Percentiles rank a stretch among this genome's conserved stretches.
These are phyloP conservation scores for Myochromella boudieri DNA, from an alignment of 768 basidiomycete species.

Conservation along the genomic window DNA sequence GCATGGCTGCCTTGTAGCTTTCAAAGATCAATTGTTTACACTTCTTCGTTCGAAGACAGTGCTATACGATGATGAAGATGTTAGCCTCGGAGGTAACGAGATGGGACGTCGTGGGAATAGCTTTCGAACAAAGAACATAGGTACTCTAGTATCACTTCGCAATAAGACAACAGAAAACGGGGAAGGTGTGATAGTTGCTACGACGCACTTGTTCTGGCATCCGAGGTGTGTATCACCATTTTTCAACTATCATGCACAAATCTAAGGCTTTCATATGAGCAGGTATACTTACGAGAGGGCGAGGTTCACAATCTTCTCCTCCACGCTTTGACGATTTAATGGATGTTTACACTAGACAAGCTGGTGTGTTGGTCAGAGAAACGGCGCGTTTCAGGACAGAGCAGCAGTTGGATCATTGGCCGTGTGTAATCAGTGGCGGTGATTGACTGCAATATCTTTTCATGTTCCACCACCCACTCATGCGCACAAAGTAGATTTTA, in stretches of 20 bases:
- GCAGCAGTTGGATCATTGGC: slow-evolving; percentile 55
- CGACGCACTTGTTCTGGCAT: slow-evolving; percentile 97
- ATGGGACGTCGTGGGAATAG: slow-evolving; percentile 49
- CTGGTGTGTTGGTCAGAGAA: slow-evolving; percentile 70
- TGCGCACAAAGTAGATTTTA: slow-evolving; percentile 66
- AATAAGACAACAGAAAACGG: slow-evolving; percentile 30
- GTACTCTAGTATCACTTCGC: slow-evolving; percentile 66
- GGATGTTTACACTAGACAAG: slow-evolving; percentile 55
- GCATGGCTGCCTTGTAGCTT: slow-evolving; percentile 87
- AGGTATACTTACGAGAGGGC: slow-evolving; percentile 84
- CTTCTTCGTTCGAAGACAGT: slow-evolving; percentile 48
- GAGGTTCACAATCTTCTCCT: slow-evolving; percentile 41
- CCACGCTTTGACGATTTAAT: not conserved
- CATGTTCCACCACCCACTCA: not conserved
- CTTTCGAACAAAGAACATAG: slow-evolving; percentile 81
- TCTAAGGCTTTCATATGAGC: not conserved
- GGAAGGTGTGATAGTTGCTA: slow-evolving; percentile 73
- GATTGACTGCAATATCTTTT: slow-evolving; percentile 14
- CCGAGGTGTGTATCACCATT: slow-evolving; percentile 55
- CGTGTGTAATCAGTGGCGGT: slow-evolving; percentile 86
- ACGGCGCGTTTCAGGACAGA: slow-evolving; percentile 53
- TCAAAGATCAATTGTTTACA: slow-evolving; percentile 51
- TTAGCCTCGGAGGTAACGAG: slow-evolving; percentile 38
- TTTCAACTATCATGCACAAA: slow-evolving; percentile 17
- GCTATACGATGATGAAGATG: slow-evolving; percentile 65